Conservation (phyloP, 1,139 yeast species). For the Pichia inconspicua region DNA sequence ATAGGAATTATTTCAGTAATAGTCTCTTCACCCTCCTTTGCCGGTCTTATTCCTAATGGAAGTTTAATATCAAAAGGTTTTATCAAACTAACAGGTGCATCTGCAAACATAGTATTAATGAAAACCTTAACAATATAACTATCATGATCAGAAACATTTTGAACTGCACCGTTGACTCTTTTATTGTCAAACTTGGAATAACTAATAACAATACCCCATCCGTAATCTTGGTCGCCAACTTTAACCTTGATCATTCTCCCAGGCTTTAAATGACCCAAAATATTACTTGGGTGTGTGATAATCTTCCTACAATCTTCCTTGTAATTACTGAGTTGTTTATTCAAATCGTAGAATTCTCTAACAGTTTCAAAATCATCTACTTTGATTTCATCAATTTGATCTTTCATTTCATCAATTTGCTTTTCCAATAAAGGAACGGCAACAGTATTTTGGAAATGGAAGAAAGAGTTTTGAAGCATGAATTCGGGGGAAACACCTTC, state of each 20-base stretch:
- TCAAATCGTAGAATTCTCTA: conserved; percentile 75
- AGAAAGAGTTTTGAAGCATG: conserved; percentile 90
- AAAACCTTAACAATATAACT: conserved; percentile 82
- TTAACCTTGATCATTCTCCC: conserved; percentile 77
- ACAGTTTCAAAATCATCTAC: conserved; percentile 71
- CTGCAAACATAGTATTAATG: conserved; percentile 69
- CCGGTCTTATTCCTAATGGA: conserved; percentile 86
- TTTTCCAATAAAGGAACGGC: conserved; percentile 79
- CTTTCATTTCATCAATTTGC: conserved; percentile 46
- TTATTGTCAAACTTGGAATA: conserved; percentile 42
- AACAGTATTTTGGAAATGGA: conserved; percentile 88
- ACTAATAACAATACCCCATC: conserved; percentile 89
- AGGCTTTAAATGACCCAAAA: conserved; percentile 74
- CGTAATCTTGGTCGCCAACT: conserved; percentile 55
- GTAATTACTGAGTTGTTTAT: conserved; percentile 62
- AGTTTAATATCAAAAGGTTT: conserved; percentile 67
- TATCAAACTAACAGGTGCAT: conserved; percentile 64
- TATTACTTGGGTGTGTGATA: conserved; percentile 87
- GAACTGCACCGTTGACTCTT: conserved; percentile 49
- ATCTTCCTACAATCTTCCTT: conserved; percentile 74
- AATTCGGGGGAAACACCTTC: conserved; percentile 98
- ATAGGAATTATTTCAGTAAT: conserved; percentile 78
- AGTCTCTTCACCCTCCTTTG: conserved; percentile 60
- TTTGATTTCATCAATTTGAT: conserved; percentile 38
- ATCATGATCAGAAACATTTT: conserved; percentile 66